Evolutionary conservation across 192 early-diverging fungal genomes (phyloP).

Genomic region (Chytriomyces sp.): DNA sequence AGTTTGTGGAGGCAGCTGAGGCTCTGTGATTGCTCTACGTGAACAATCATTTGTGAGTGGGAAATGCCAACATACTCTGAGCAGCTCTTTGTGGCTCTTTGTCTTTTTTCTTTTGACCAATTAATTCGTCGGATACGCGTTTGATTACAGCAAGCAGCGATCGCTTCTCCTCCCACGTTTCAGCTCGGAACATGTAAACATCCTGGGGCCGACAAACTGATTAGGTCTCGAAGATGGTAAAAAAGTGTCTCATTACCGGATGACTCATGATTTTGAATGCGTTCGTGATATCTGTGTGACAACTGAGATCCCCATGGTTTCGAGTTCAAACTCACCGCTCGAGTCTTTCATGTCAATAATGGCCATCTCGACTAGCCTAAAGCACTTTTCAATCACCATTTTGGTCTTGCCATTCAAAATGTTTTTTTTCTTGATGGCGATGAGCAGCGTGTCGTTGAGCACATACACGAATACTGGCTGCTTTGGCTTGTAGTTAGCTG

Average conservation of each 20-base stretch:
- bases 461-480: constrained; percentile 81
- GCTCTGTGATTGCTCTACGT: no score
- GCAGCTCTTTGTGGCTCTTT: not conserved
- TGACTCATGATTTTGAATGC: constrained; percentile 85
- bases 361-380: constrained; percentile 73
- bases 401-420: constrained; percentile 64
- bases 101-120: constrained; percentile 16
- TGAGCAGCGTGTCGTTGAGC: constrained; percentile 81
- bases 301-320: not conserved
- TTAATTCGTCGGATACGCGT: constrained; percentile 14
- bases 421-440: constrained; percentile 79
- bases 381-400: constrained; percentile 82
- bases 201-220: constrained; percentile 45
- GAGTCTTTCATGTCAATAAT: constrained; percentile 86
- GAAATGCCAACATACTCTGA: not conserved
- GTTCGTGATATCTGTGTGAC: constrained; percentile 66
- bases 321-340: constrained; percentile 43
- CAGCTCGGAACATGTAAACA: constrained; percentile 71
- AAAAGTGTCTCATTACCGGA: constrained; percentile 37
- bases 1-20: no score
- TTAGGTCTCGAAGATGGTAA: not conserved
- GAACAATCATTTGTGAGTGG: no score
- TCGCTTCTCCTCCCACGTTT: constrained; percentile 72
- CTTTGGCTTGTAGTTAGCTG: constrained; percentile 65
- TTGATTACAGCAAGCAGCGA: constrained; percentile 48